A percentile compares a stretch with the other conserved stretches of the same genome.
Evolutionary conservation across 164 flowering plant species (phyloP).

Genomic region (Paratinospora sagittata): DNA sequence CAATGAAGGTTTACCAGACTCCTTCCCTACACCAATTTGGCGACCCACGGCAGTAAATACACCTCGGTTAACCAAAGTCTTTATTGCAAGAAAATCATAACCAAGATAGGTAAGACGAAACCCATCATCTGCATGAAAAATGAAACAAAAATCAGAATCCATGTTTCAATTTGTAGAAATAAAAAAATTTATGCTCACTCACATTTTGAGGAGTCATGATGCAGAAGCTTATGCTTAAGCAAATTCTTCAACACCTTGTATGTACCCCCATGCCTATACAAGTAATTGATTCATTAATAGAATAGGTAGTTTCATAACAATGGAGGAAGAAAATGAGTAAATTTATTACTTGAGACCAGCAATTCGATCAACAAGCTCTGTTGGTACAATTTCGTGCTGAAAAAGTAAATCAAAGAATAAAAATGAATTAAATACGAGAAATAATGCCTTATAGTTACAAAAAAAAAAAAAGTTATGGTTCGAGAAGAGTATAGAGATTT

Average conservation of each 20-base stretch:
- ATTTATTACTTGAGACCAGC: constrained; percentile 70
- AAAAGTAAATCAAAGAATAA: constrained; percentile 13
- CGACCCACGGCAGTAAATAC: constrained; percentile 74
- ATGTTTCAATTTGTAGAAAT: background rate
- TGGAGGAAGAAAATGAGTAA: background rate
- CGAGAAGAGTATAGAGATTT: constrained; percentile 1
- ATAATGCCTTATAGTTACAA: background rate
- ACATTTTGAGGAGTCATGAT: constrained; percentile 96
- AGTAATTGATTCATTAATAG: background rate
- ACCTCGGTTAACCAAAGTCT: constrained; percentile 88
- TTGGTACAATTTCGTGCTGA: constrained; percentile 95
- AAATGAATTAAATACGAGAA: background rate
- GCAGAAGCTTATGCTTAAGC: constrained; percentile 82
- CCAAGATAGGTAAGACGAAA: constrained; percentile 90
- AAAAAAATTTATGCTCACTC: constrained; percentile 14
- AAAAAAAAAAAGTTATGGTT: background rate
- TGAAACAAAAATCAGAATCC: background rate
- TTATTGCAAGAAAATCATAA: constrained; percentile 91
- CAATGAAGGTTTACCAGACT: constrained; percentile 57
- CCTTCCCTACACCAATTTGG: constrained; percentile 92
- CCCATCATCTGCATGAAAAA: constrained; percentile 66
- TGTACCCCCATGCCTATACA: constrained; percentile 83
- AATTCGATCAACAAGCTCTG: constrained; percentile 70
- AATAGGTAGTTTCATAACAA: background rate
- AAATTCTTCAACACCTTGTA: constrained; percentile 91